phyloP scores from a whole-genome alignment of 2,329 filamentous ascomycete species.

The Scleromitrula shiraiana region DNA sequence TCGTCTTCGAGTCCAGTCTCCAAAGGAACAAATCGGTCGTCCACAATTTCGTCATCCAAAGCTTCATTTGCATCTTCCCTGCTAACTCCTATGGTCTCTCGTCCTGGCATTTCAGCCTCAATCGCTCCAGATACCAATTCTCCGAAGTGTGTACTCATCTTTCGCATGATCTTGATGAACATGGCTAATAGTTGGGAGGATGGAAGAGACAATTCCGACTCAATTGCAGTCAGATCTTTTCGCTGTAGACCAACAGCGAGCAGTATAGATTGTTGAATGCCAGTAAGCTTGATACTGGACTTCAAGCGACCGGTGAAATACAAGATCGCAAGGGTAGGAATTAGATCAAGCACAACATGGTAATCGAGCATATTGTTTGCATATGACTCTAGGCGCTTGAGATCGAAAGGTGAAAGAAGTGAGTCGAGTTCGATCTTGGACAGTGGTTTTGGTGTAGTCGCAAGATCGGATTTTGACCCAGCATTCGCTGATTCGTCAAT shows the following conservation, averaged over 20 bases:
- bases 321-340: slow-evolving; percentile 71
- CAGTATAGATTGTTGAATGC: slow-evolving; percentile 80
- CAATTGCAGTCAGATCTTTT: slow-evolving; percentile 74
- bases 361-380: slow-evolving; percentile 97
- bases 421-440: slow-evolving; percentile 69
- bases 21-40: slow-evolving; percentile 63
- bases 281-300: slow-evolving; percentile 59
- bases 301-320: slow-evolving; percentile 78
- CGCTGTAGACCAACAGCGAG: slow-evolving; percentile 87
- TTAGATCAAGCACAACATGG: slow-evolving; percentile 89
- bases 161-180: slow-evolving; percentile 94
- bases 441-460: slow-evolving; percentile 47
- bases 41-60: slow-evolving; percentile 61
- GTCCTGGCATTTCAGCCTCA: slow-evolving; percentile 54
- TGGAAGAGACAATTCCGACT: slow-evolving; percentile 67
- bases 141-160: slow-evolving; percentile 73
- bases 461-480: slow-evolving; percentile 59
- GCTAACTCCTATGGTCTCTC: slow-evolving; percentile 49
- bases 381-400: slow-evolving; percentile 91
- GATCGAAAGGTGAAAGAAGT: slow-evolving; percentile 79
- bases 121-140: slow-evolving; percentile 66
- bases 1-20: slow-evolving; percentile 69
- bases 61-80: slow-evolving; percentile 51
- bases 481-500: slow-evolving; percentile 78
- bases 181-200: slow-evolving; percentile 81